A percentile compares a stretch with the other conserved stretches of the same genome.
Conservation (phyloP, 257 asterid species). For the Solanum arcanum region DNA sequence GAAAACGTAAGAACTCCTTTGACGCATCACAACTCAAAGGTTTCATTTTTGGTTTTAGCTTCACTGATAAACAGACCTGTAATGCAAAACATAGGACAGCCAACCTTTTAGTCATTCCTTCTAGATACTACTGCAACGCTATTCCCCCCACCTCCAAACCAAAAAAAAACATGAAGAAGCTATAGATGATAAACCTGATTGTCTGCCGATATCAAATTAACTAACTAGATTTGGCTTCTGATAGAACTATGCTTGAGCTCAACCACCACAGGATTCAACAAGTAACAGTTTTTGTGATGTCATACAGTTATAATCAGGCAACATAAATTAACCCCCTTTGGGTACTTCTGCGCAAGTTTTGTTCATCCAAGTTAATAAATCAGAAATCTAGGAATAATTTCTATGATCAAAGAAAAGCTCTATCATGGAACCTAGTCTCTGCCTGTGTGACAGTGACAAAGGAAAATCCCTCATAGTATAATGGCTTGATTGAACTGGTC, state of each 20-base stretch:
- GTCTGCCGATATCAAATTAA: background rate
- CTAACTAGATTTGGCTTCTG: background rate
- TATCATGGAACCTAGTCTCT: background rate
- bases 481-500: background rate
- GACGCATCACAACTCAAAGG: conserved; percentile 16
- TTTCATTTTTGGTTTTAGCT: conserved; percentile 13
- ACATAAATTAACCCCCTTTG: background rate
- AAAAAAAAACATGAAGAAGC: background rate
- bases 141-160: background rate
- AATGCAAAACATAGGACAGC: background rate
- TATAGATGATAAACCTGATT: background rate
- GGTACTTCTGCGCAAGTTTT: background rate
- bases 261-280: background rate
- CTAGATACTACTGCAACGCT: background rate
- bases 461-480: background rate
- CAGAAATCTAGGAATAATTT: background rate
- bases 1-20: conserved; percentile 57
- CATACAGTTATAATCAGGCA: background rate
- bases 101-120: background rate
- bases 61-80: conserved; percentile 61
- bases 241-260: background rate
- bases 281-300: background rate
- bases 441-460: background rate
- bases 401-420: background rate
- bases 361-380: background rate